Percentiles rank a stretch among this genome's conserved stretches.
Evolutionary conservation across 257 asterid species (phyloP).

Genomic region (Cynanchum wilfordii): DNA sequence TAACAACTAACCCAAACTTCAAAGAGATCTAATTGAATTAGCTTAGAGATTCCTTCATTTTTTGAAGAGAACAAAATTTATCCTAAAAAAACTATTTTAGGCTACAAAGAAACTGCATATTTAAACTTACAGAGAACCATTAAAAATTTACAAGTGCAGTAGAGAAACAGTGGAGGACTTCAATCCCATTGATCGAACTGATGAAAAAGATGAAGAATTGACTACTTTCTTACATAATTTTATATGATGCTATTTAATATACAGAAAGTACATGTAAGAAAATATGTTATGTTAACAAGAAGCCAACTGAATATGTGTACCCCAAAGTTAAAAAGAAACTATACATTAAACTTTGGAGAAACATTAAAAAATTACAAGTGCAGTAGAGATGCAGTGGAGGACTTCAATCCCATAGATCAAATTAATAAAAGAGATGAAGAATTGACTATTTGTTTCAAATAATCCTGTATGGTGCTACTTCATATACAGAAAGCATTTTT

Average conservation of each 20-base stretch:
- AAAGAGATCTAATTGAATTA: background rate
- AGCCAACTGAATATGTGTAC: background rate
- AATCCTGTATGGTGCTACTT: background rate
- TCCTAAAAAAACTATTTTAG: background rate
- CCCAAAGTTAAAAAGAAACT: background rate
- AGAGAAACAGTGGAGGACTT: background rate
- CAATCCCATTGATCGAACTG: background rate
- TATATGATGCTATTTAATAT: background rate
- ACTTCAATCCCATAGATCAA: background rate
- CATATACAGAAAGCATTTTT: background rate
- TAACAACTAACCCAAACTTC: background rate
- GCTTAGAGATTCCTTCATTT: background rate
- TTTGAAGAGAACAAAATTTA: background rate
- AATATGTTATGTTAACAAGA: background rate
- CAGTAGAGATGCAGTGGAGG: background rate
- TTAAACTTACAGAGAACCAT: background rate
- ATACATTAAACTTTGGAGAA: background rate
- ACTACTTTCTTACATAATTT: background rate
- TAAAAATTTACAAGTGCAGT: background rate
- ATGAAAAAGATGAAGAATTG: background rate
- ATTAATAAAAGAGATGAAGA: background rate
- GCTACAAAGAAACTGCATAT: background rate
- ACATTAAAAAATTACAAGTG: background rate
- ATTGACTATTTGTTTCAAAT: background rate
- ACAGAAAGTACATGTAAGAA: background rate